Evolutionary conservation across 2,329 filamentous ascomycete species (phyloP).

Genomic region (Pseudocercospora fijiensis): DNA sequence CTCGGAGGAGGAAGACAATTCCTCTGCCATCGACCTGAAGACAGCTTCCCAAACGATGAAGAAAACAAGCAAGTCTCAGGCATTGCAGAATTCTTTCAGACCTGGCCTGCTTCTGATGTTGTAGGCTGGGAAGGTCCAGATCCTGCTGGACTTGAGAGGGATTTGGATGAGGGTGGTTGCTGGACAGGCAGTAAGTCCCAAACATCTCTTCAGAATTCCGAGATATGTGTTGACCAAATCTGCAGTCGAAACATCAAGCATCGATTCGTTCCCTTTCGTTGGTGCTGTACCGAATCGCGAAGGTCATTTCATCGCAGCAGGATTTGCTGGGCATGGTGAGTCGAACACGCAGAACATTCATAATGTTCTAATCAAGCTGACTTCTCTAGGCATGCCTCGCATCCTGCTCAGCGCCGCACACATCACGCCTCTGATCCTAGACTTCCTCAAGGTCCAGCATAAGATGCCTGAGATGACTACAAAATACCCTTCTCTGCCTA

Average conservation of each 20-base stretch:
- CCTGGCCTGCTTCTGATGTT: conserved; percentile 35
- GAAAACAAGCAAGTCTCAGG: conserved; percentile 34
- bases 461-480: conserved; percentile 25
- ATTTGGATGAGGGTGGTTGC: conserved; percentile 31
- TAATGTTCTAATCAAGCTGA: neutral
- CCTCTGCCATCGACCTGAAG: conserved; percentile 31
- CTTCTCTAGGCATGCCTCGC: conserved; percentile 35
- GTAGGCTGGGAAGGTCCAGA: conserved; percentile 27
- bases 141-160: conserved; percentile 25
- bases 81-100: conserved; percentile 33
- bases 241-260: conserved; percentile 20
- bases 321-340: conserved; percentile 32
- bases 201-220: neutral
- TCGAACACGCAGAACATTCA: neutral
- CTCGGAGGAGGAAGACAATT: conserved; percentile 34
- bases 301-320: conserved; percentile 34
- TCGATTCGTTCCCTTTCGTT: conserved; percentile 32
- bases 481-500: conserved; percentile 31
- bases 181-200: conserved; percentile 34
- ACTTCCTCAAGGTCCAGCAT: conserved; percentile 26
- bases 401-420: conserved; percentile 36
- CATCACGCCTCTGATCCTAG: conserved; percentile 31
- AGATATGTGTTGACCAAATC: neutral
- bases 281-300: conserved; percentile 29
- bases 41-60: conserved; percentile 28